phyloP scores from a whole-genome alignment of 2,329 filamentous ascomycete genomes.

The Pezicula radicicola region DNA sequence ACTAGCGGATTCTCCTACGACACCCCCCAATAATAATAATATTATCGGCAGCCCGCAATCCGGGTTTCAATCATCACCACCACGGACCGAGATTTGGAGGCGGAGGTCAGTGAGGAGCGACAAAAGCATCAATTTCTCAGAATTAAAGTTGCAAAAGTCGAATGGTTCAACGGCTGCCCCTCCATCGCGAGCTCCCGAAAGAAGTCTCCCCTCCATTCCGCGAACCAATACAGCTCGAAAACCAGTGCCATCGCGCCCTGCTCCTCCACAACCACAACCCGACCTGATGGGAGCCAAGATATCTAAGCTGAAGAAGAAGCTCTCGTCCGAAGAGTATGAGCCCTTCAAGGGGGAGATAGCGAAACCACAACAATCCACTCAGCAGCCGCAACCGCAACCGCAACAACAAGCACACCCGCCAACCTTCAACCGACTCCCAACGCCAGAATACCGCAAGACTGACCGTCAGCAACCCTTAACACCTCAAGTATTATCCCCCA shows the following conservation, averaged over 20 bases:
- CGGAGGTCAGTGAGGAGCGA: constrained; percentile 24
- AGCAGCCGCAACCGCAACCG: background rate
- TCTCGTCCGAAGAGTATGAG: constrained; percentile 8
- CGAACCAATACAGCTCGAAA: constrained; percentile 17
- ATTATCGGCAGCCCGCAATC: constrained; percentile 14
- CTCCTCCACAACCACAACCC: constrained; percentile 20
- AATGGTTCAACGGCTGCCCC: constrained; percentile 28
- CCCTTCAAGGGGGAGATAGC: constrained; percentile 9
- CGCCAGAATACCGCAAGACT: constrained; percentile 19
- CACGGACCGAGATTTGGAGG: constrained; percentile 24
- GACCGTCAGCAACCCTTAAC: constrained; percentile 15
- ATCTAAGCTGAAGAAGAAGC: constrained; percentile 24
- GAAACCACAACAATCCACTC: constrained; percentile 6
- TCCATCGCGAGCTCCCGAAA: constrained; percentile 15
- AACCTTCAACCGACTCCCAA: constrained; percentile 15
- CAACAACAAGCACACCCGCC: constrained; percentile 4
- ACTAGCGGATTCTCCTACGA: constrained; percentile 1
- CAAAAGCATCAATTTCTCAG: constrained; percentile 20
- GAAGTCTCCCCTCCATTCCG: constrained; percentile 14
- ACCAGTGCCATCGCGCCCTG: constrained; percentile 22
- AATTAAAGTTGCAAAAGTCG: constrained; percentile 25
- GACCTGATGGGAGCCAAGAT: constrained; percentile 27
- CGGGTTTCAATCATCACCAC: constrained; percentile 17
- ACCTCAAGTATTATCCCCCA: constrained; percentile 17
- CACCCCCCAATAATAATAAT: constrained; percentile 6